These are phyloP conservation scores for Lathyrus aphaca DNA, from an alignment of 306 rosid species.

Conservation along the genomic window DNA sequence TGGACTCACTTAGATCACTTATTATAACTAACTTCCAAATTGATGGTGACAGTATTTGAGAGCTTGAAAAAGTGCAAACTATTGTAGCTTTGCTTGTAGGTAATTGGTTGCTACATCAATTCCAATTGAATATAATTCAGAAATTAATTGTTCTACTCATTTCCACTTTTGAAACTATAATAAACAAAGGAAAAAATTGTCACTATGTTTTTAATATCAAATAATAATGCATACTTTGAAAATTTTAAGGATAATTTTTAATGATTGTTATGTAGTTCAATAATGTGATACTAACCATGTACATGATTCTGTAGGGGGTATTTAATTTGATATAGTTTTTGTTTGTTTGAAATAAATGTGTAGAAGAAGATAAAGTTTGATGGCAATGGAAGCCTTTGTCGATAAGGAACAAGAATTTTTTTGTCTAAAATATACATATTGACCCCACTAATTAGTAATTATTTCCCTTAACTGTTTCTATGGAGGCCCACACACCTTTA, in stretches of 20 bases:
- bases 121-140: slow-evolving; percentile 18
- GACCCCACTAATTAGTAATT: slow-evolving; percentile 41
- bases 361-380: slow-evolving; percentile 31
- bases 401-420: slow-evolving; percentile 65
- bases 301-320: not conserved
- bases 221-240: not conserved
- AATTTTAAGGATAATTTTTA: not conserved
- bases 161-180: slow-evolving; percentile 25
- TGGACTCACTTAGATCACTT: slow-evolving; percentile 37
- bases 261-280: slow-evolving; percentile 7
- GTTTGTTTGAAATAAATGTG: not conserved
- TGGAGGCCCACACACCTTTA: slow-evolving; percentile 51
- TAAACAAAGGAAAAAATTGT: not conserved
- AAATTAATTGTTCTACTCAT: slow-evolving; percentile 3
- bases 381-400: slow-evolving; percentile 65
- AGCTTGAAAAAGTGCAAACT: slow-evolving; percentile 15
- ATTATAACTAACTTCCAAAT: slow-evolving; percentile 30
- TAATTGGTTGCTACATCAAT: slow-evolving; percentile 29
- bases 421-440: slow-evolving; percentile 40
- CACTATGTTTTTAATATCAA: not conserved
- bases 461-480: slow-evolving; percentile 42
- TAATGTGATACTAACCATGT: not conserved
- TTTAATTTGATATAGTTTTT: not conserved
- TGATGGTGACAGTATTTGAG: slow-evolving; percentile 36
- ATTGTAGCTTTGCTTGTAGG: slow-evolving; percentile 28